Evolutionary conservation across 805 yeast species (phyloP).

Genomic region (Lipomyces starkeyi): DNA sequence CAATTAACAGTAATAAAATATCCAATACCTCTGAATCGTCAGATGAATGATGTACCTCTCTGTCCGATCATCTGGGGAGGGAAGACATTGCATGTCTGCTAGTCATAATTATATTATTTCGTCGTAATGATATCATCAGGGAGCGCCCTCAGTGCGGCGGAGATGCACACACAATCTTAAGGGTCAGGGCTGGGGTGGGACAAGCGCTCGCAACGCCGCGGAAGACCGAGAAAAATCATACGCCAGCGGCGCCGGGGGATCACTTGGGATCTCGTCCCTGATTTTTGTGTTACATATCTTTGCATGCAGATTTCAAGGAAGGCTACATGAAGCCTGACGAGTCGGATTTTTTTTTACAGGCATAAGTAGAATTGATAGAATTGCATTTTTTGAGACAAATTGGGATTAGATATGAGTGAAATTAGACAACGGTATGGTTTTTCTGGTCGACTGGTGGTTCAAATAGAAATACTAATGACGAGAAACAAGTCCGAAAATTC

Average conservation of each 20-base stretch:
- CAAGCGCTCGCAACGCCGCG: no score
- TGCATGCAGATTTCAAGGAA: not conserved
- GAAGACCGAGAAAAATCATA: no score
- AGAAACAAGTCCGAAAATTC: slow-evolving; percentile 10
- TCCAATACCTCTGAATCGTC: no score
- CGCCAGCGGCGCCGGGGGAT: not conserved
- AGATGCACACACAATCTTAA: no score
- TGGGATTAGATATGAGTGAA: not conserved
- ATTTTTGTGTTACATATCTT: not conserved
- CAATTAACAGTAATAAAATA: no score
- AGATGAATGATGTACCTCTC: no score
- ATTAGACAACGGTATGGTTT: not conserved
- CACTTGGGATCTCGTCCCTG: not conserved
- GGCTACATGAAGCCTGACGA: not conserved
- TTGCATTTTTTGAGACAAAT: not conserved
- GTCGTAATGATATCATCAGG: no score
- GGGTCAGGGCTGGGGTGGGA: no score
- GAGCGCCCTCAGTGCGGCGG: no score
- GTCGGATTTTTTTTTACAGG: not conserved
- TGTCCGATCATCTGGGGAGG: no score
- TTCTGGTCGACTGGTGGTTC: not conserved
- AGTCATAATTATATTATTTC: no score
- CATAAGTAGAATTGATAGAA: not conserved
- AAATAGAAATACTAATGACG: not conserved
- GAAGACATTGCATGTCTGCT: no score